Evolutionary conservation across 2,329 filamentous ascomycete species (phyloP).

Genomic region (Fusarium sp.): DNA sequence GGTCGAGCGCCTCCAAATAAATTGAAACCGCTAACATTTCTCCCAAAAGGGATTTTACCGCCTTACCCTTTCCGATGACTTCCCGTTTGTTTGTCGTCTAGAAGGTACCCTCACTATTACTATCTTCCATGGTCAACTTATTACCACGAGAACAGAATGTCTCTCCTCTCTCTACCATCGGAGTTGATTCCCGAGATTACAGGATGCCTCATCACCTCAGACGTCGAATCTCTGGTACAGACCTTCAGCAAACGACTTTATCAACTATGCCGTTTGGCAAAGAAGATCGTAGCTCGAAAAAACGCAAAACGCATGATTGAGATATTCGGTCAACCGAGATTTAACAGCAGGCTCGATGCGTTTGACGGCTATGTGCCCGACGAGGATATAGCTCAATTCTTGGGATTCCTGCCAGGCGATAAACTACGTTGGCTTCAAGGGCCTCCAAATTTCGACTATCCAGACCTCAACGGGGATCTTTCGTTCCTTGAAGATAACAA

Average conservation of each 20-base stretch:
- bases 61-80: not conserved
- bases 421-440: not conserved
- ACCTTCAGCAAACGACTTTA: slow-evolving; percentile 11
- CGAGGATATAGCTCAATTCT: not conserved
- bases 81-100: not conserved
- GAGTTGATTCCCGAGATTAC: slow-evolving; percentile 6
- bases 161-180: slow-evolving; percentile 8
- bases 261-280: slow-evolving; percentile 3
- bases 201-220: not conserved
- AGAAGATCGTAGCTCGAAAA: slow-evolving; percentile 10
- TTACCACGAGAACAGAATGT: not conserved
- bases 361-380: not conserved
- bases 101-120: not conserved
- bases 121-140: not conserved
- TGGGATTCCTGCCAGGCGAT: not conserved
- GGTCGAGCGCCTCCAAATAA: not conserved
- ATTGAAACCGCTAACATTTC: not conserved
- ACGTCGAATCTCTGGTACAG: slow-evolving; percentile 7
- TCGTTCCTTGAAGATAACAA: not conserved
- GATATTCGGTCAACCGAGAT: not conserved
- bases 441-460: slow-evolving; percentile 1
- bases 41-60: too few species aligned
- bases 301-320: slow-evolving; percentile 6
- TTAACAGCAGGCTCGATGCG: not conserved
- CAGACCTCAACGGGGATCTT: slow-evolving; percentile 9